Percentiles rank a stretch among this genome's conserved stretches.
phyloP scores from a whole-genome alignment of 306 rosid species.

The Alnus glutinosa region DNA sequence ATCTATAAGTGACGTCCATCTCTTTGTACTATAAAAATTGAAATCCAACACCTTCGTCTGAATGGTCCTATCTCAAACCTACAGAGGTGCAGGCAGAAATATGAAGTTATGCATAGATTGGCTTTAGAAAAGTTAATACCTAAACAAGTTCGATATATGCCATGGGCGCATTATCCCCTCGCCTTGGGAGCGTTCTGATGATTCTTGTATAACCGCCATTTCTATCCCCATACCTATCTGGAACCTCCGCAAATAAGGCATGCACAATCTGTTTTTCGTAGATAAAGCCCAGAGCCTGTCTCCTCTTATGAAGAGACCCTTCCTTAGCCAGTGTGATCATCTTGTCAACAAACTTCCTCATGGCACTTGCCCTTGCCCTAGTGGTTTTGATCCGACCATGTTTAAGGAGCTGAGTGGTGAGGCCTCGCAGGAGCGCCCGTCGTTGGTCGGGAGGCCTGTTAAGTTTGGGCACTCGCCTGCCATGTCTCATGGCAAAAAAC shows the following conservation, averaged over 20 bases:
- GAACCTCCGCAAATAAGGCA: slow-evolving; percentile 91
- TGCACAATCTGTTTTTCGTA: slow-evolving; percentile 96
- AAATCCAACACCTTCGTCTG: too few relatives aligned
- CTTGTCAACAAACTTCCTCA: slow-evolving; percentile 90
- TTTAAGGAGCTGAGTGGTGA: slow-evolving; percentile 92
- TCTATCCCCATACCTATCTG: slow-evolving; percentile 82
- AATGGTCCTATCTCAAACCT: too few relatives aligned
- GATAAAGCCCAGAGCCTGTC: slow-evolving; percentile 93
- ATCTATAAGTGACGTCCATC: too few relatives aligned
- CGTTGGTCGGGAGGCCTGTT: slow-evolving; percentile 97
- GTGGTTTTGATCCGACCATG: slow-evolving; percentile 94
- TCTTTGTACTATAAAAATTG: too few relatives aligned
- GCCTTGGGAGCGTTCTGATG: slow-evolving; percentile 74
- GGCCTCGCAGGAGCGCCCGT: slow-evolving; percentile 84
- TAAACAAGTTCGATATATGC: slow-evolving; percentile 96
- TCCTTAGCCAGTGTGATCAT: slow-evolving; percentile 93
- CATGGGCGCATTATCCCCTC: slow-evolving; percentile 99
- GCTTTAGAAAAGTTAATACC: slow-evolving; percentile 11
- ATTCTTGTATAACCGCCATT: slow-evolving; percentile 96
- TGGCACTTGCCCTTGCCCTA: slow-evolving; percentile 91
- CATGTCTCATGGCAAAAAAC: slow-evolving; percentile 90
- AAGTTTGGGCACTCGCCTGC: slow-evolving; percentile 84
- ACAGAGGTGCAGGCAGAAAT: too few relatives aligned
- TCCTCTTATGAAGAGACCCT: slow-evolving; percentile 94
- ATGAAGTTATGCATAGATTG: too few relatives aligned